phyloP scores from a whole-genome alignment of 1,284 basidiomycete genomes.

The Fistulinella staudtii region DNA sequence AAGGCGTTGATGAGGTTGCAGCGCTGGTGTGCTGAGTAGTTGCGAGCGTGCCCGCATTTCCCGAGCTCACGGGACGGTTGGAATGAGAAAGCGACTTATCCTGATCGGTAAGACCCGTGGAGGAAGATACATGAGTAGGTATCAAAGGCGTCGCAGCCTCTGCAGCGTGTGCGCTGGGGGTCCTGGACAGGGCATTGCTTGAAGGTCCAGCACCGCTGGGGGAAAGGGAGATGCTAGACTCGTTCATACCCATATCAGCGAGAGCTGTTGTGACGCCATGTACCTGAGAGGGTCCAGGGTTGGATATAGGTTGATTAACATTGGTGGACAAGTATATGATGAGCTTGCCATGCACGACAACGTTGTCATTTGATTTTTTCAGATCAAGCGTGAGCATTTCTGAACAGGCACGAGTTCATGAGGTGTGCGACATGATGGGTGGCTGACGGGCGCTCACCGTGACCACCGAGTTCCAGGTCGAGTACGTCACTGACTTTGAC shows the following conservation, averaged over 20 bases:
- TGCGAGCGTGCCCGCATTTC: slow-evolving; percentile 11
- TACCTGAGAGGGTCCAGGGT: slow-evolving; percentile 67
- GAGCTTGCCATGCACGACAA: slow-evolving; percentile 87
- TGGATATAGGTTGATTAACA: slow-evolving; percentile 67
- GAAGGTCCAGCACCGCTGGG: slow-evolving; percentile 39
- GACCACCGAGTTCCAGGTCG: slow-evolving; percentile 84
- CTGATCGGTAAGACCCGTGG: slow-evolving; percentile 20
- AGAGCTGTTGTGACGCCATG: slow-evolving; percentile 51
- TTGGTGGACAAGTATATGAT: slow-evolving; percentile 90
- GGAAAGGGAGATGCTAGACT: slow-evolving; percentile 51
- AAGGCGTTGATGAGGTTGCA: slow-evolving; percentile 22
- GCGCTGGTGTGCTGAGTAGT: slow-evolving; percentile 23
- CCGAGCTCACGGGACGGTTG: slow-evolving; percentile 26
- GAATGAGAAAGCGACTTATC: slow-evolving; percentile 25
- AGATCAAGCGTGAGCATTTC: slow-evolving; percentile 89
- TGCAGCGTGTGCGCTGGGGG: slow-evolving; percentile 52
- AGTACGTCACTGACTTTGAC: slow-evolving; percentile 87
- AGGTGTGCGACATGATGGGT: slow-evolving; percentile 2
- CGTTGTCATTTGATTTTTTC: slow-evolving; percentile 87
- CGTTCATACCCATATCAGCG: slow-evolving; percentile 54
- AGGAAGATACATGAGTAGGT: slow-evolving; percentile 35
- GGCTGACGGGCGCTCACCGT: slow-evolving; percentile 54
- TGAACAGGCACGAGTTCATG: slow-evolving; percentile 29
- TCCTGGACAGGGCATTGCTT: slow-evolving; percentile 43
- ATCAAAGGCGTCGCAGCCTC: slow-evolving; percentile 37